Evolutionary conservation across 2,329 filamentous ascomycete species (phyloP), one percentile per base, ranked within the genome.

Genomic region (Cadophora luteo-olivacea): DNA sequence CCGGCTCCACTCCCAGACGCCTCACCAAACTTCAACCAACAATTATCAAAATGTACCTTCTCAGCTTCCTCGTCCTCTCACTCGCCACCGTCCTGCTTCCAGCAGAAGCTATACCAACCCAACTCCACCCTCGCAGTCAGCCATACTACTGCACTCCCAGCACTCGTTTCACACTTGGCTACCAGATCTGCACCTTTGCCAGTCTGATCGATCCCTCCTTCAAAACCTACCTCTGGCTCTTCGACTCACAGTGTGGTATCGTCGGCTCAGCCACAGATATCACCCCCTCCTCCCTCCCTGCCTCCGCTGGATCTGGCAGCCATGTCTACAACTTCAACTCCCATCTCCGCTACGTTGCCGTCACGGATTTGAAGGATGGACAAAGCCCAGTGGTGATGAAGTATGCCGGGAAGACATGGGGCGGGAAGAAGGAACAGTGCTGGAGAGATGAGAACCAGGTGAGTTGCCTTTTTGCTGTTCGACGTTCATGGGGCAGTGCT

Each of bases 91-190:
- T 41, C 33, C 32, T 41, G n/a, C 14, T 25, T 9, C 24, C 55
- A 60, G 36, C 55, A 38, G 22, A 5, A 1, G 55, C 55, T 19
- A 24, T 33, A 41, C 55, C 55, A 12, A 41, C 36, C 8, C n/a
- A 22, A 1, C 55, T 60, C 33, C 32, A 41, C n/a, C 14, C 55
- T 12, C 55, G 55, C 22, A 14, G n/a, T 25, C 32, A 41, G 33
- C 55, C 55, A 24, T 60, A 38, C 33, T 60, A 60, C n/a, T 60
- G 55, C 22, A 60, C 41, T 5, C 36, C 55, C 55, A 60, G 55
- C 55, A 24, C 32, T 9, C 55, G 55, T 9, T 41, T 60, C 55
- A 41, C 33, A 41, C n/a, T 60, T 7, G 55, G 55, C 33, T 60
- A 60, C 22, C 55, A 60, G 19, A 60, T 60, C n/a, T 60, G 55